Conservation (phyloP, 371 early-diverging fungal species). For the Syncephalis plumigaleata region DNA sequence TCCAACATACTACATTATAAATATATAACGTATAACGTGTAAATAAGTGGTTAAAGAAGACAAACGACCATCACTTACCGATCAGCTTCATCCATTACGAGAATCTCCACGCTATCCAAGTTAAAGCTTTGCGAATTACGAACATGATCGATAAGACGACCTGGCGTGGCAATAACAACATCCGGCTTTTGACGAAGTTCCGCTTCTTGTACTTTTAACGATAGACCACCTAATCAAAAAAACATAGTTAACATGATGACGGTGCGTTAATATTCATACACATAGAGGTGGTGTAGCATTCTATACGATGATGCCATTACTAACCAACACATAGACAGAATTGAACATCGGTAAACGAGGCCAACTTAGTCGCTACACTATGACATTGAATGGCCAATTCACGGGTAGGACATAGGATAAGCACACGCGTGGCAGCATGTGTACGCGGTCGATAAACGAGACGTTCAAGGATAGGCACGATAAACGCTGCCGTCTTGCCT, state of each 20-base stretch:
- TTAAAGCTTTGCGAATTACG: slow-evolving; percentile 80
- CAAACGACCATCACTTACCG: slow-evolving; percentile 28
- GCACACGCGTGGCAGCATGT: slow-evolving; percentile 68
- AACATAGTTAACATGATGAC: too few species aligned
- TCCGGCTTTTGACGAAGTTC: slow-evolving; percentile 89
- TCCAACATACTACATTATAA: slow-evolving; percentile 74
- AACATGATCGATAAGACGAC: slow-evolving; percentile 97
- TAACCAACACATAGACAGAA: slow-evolving; percentile 75
- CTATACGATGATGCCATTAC: too few species aligned
- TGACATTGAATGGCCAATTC: slow-evolving; percentile 97
- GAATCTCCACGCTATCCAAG: slow-evolving; percentile 83
- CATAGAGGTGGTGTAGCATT: too few species aligned
- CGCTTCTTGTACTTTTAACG: slow-evolving; percentile 76
- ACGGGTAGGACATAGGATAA: slow-evolving; percentile 98
- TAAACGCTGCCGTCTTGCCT: slow-evolving; percentile 92
- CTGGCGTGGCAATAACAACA: slow-evolving; percentile 98
- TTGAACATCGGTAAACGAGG: slow-evolving; percentile 73
- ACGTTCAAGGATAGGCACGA: slow-evolving; percentile 95
- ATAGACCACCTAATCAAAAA: slow-evolving; percentile 85
- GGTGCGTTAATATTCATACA: too few species aligned
- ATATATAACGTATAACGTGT: background rate
- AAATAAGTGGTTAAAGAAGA: too few species aligned
- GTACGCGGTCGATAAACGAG: slow-evolving; percentile 75
- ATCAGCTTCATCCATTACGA: slow-evolving; percentile 99
- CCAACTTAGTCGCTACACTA: slow-evolving; percentile 74